phyloP scores from a whole-genome alignment of 2,329 filamentous ascomycete species.

The Scytalidium lignicola region DNA sequence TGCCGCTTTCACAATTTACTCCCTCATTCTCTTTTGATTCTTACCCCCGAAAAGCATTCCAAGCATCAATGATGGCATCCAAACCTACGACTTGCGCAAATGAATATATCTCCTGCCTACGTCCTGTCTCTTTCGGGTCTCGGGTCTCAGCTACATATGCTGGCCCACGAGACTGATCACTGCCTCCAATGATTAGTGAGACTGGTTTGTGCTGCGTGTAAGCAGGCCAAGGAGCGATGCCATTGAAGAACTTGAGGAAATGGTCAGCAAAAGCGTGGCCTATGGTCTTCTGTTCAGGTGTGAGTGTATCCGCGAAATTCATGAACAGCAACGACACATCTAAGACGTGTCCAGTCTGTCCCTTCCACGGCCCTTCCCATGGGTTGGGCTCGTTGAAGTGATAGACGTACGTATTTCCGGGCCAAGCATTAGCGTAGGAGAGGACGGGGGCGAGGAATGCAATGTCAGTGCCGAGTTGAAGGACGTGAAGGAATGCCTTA shows the following conservation, averaged over 20 bases:
- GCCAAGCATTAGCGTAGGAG: slow-evolving; percentile 34
- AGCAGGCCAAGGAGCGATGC: slow-evolving; percentile 24
- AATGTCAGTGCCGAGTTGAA: slow-evolving; percentile 40
- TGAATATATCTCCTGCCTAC: too few relatives aligned
- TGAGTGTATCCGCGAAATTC: slow-evolving; percentile 37
- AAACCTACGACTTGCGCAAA: too few relatives aligned
- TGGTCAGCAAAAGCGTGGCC: slow-evolving; percentile 31
- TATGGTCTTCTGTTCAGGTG: slow-evolving; percentile 25
- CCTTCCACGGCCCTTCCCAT: slow-evolving; percentile 38
- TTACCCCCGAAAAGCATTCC: too few relatives aligned
- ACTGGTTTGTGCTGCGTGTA: too few relatives aligned
- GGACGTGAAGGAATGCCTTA: slow-evolving; percentile 34
- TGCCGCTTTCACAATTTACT: too few relatives aligned
- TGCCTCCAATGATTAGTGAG: too few relatives aligned
- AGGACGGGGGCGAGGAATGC: slow-evolving; percentile 39
- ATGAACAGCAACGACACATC: slow-evolving; percentile 41
- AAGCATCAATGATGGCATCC: too few relatives aligned
- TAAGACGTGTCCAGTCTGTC: slow-evolving; percentile 36
- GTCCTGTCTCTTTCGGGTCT: too few relatives aligned
- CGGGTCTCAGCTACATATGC: too few relatives aligned
- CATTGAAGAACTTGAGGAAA: slow-evolving; percentile 34
- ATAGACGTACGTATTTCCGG: slow-evolving; percentile 32
- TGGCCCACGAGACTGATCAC: too few relatives aligned
- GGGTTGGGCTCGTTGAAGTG: slow-evolving; percentile 43
- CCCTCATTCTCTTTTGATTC: too few relatives aligned